Evolutionary conservation across 495 filamentous ascomycete genomes (phyloP).

Genomic region (Penicillium roqueforti): DNA sequence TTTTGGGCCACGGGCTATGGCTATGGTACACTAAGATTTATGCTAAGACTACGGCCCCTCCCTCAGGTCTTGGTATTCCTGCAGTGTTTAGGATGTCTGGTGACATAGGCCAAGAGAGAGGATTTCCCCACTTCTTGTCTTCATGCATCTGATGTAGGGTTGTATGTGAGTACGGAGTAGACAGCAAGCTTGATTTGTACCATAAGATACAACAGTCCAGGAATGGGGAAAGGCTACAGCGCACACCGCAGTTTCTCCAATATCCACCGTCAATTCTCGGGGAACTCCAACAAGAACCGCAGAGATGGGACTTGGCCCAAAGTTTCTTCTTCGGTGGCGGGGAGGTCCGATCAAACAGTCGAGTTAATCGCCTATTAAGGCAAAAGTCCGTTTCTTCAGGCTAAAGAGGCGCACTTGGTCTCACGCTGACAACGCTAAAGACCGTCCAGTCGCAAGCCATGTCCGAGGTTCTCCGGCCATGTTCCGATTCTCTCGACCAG

Average conservation of each 20-base stretch:
- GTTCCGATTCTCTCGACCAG: background rate
- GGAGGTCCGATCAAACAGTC: conserved; percentile 13
- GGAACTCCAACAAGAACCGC: conserved; percentile 3
- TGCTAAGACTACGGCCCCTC: conserved; percentile 1
- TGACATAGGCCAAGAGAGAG: conserved; percentile 24
- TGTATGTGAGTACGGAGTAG: too few species aligned
- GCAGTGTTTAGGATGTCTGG: conserved; percentile 1
- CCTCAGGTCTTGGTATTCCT: background rate
- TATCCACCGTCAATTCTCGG: conserved; percentile 2
- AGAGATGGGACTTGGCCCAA: conserved; percentile 4
- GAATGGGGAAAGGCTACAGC: too few species aligned
- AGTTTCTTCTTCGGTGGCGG: conserved; percentile 17
- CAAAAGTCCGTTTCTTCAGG: background rate
- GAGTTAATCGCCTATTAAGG: conserved; percentile 5
- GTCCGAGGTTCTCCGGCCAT: conserved; percentile 13
- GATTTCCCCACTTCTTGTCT: conserved; percentile 21
- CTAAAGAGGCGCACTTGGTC: conserved; percentile 3
- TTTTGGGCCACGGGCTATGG: too few species aligned
- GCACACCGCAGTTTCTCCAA: conserved; percentile 22
- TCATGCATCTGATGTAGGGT: too few species aligned
- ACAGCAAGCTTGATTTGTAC: conserved; percentile 21
- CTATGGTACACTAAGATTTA: conserved; percentile 4
- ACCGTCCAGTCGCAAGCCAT: too few species aligned
- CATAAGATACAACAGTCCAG: too few species aligned
- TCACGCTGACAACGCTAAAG: too few species aligned